Evolutionary conservation across 1,139 yeast species (phyloP), one percentile per base, ranked within the genome.

Genomic region (Nematodospora anomalae): DNA sequence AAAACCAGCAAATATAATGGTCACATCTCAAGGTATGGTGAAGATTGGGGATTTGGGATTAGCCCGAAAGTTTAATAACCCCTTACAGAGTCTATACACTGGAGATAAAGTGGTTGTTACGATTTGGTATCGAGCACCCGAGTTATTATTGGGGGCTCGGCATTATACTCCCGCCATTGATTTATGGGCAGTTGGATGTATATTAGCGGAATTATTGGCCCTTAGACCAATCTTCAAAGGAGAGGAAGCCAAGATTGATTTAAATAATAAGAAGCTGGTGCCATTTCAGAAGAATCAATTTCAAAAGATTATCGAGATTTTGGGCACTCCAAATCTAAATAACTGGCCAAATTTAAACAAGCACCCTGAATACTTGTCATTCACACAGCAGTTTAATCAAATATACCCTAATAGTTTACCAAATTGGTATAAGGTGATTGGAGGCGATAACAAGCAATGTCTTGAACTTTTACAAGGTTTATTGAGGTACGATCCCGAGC

Each of bases 71-170:
- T 92, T 90, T 62, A 83, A 84, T 47, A 87, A 88, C 50, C 95
- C 96, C 9, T 60, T 92, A 27, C 97, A 92, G 55, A 82, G 95
- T 30, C 68, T 94, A 18, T 92, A 86, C 53, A 78, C 94, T 8
- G 97, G 97, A 22, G 98, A 92, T 60, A 92, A 92, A 61, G 97
- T 94, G 13, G 98, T 92, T 37, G 98, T 92, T 7, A 92, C 98
- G 0, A 92, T 92, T 42, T 92, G 98, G 98, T 92, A 92, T 58
- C 73, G 98, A 46, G 97, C 98, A 0, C 97, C 98, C 0, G 98
- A 92, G 57, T 67, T 92, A 30, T 66, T 92, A 27, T 63, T 92
- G 26, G 98, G 98, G 0, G 89, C 96, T 1, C 68, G 96, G 33
- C 96, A 92, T 62, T 92, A 92, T 56, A 85, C 97, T 0, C 96